A percentile compares a stretch with the other conserved stretches of the same genome.
Conservation (phyloP, 73 alveolate species). For the Blepharisma stoltei region DNA sequence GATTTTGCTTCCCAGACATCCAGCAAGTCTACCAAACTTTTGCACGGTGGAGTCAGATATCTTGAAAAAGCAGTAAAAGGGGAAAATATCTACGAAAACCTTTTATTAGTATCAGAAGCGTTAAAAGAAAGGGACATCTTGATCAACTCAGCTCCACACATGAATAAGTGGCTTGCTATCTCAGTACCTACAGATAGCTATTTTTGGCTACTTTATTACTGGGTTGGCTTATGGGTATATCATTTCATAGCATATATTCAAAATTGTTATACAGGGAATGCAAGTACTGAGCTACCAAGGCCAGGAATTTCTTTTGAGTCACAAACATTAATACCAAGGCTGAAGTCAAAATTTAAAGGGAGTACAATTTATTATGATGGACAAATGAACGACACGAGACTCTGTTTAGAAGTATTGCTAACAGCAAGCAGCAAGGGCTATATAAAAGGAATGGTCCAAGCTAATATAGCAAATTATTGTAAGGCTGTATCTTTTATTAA, state of each 20-base stretch:
- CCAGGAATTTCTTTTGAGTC: not conserved
- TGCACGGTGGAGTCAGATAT: constrained; percentile 93
- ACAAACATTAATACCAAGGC: not conserved
- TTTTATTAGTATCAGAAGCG: constrained; percentile 66
- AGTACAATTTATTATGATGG: constrained; percentile 73
- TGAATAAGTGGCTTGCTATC: constrained; percentile 61
- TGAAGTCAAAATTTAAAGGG: constrained; percentile 33
- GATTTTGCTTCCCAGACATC: constrained; percentile 89
- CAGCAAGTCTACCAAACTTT: constrained; percentile 78
- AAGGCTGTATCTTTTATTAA: constrained; percentile 34
- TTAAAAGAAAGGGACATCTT: constrained; percentile 73
- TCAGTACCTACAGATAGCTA: constrained; percentile 60
- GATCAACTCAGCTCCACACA: constrained; percentile 62
- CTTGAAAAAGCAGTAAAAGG: constrained; percentile 55
- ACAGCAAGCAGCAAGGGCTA: constrained; percentile 57
- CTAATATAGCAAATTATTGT: constrained; percentile 65
- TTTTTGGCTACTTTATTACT: constrained; percentile 60
- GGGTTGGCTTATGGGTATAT: constrained; percentile 68
- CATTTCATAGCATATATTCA: constrained; percentile 49
- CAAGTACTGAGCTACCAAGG: constrained; percentile 34
- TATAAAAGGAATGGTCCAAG: constrained; percentile 50
- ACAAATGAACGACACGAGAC: constrained; percentile 71
- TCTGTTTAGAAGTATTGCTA: constrained; percentile 52
- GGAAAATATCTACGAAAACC: constrained; percentile 62
- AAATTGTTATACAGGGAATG: constrained; percentile 28